phyloP scores from a whole-genome alignment of 2,329 filamentous ascomycete species.

The Malbranchea cinnamomea region DNA sequence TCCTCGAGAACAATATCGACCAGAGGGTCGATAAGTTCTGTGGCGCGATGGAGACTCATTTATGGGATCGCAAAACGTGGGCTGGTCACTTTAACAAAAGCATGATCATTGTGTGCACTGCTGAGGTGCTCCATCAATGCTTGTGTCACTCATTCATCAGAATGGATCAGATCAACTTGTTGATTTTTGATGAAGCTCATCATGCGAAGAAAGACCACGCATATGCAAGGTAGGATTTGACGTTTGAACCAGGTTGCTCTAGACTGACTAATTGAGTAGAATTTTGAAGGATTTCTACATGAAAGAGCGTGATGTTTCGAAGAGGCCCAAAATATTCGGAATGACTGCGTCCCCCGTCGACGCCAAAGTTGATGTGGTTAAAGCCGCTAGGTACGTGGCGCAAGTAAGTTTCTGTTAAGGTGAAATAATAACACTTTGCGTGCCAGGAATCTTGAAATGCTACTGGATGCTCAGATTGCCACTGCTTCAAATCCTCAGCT shows the following conservation, averaged over 20 bases:
- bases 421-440: constrained; percentile 4
- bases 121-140: constrained; percentile 67
- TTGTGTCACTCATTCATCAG: constrained; percentile 63
- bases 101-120: constrained; percentile 84
- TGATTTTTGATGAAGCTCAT: constrained; percentile 93
- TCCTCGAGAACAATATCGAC: constrained; percentile 67
- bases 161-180: constrained; percentile 71
- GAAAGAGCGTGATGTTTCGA: constrained; percentile 27
- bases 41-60: constrained; percentile 49
- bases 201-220: constrained; percentile 89
- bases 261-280: constrained; percentile 16
- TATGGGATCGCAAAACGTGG: constrained; percentile 49
- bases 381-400: constrained; percentile 41
- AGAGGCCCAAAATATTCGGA: constrained; percentile 67
- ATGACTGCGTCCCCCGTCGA: constrained; percentile 97
- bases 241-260: neutral
- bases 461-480: constrained; percentile 70
- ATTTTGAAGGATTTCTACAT: constrained; percentile 83
- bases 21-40: constrained; percentile 59
- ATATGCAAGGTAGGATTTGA: constrained; percentile 49
- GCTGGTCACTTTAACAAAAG: constrained; percentile 43
- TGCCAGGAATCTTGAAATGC: constrained; percentile 49
- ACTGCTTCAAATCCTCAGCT: constrained; percentile 52
- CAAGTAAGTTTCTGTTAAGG: neutral
- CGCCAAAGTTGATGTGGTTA: constrained; percentile 55